A percentile compares a stretch with the other conserved stretches of the same genome.
phyloP scores from a whole-genome alignment of 2,329 filamentous ascomycete genomes.

The Metarhizium sp. region DNA sequence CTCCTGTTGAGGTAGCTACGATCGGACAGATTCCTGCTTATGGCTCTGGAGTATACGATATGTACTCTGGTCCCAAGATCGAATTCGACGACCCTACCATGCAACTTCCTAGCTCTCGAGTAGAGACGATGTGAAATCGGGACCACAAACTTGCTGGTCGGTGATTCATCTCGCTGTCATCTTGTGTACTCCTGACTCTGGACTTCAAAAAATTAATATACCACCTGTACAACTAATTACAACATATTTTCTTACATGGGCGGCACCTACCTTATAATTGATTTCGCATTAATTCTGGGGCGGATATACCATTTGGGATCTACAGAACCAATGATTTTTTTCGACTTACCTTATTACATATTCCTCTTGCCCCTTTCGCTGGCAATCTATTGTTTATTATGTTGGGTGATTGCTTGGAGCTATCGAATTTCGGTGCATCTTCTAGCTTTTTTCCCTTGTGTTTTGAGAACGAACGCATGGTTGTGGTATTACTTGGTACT shows the following conservation, averaged over 20 bases:
- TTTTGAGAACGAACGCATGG: background rate
- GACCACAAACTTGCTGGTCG: background rate
- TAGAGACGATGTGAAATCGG: conserved; percentile 36
- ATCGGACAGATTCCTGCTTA: conserved; percentile 44
- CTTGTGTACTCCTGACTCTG: background rate
- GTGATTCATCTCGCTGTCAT: background rate
- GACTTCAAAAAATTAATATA: background rate
- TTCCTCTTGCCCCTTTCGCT: background rate
- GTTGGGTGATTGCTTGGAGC: background rate
- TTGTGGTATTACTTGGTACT: background rate
- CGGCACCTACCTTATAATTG: conserved; percentile 3
- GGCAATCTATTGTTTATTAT: background rate
- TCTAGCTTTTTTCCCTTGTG: background rate
- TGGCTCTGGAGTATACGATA: conserved; percentile 39
- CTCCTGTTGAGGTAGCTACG: conserved; percentile 46
- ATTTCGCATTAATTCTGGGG: conserved; percentile 4
- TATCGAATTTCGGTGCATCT: background rate
- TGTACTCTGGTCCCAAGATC: conserved; percentile 43
- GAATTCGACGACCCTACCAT: conserved; percentile 49
- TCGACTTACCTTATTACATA: background rate
- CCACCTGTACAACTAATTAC: conserved; percentile 2
- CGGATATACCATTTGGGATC: conserved; percentile 22
- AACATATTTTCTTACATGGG: background rate
- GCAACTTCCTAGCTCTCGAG: conserved; percentile 49
- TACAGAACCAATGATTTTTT: conserved; percentile 15